Percentiles rank a stretch among this genome's conserved stretches.
Evolutionary conservation across 1,284 basidiomycete species (phyloP).

Genomic region (Hortiboletus rubellus): DNA sequence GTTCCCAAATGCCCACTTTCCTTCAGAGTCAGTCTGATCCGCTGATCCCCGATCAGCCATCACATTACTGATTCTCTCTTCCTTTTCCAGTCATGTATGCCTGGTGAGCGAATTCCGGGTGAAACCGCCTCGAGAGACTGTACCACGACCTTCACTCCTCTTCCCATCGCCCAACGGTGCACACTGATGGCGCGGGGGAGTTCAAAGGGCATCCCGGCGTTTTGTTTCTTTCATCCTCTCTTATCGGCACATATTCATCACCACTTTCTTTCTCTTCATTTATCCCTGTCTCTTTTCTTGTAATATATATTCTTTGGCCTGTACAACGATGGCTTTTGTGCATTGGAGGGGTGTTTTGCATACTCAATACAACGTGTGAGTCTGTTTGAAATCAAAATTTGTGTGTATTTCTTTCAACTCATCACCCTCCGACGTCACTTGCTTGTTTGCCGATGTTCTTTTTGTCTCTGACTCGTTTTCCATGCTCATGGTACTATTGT

Average conservation of each 20-base stretch:
- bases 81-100: conserved; percentile 56
- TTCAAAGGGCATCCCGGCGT: conserved; percentile 3
- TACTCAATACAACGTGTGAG: conserved; percentile 21
- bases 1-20: conserved; percentile 96
- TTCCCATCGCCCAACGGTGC: conserved; percentile 25
- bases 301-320: conserved; percentile 32
- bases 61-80: conserved; percentile 6
- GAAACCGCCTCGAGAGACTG: conserved; percentile 58
- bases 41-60: conserved; percentile 7
- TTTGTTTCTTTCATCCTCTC: background rate
- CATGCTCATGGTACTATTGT: background rate
- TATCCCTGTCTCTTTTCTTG: conserved; percentile 32
- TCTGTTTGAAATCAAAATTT: conserved; percentile 18
- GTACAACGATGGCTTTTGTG: conserved; percentile 27
- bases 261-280: conserved; percentile 25
- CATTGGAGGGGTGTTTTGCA: conserved; percentile 24
- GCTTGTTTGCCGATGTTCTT: background rate
- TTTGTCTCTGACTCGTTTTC: background rate
- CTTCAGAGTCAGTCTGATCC: conserved; percentile 77
- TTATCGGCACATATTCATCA: conserved; percentile 9
- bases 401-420: conserved; percentile 14
- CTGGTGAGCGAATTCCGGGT: conserved; percentile 73
- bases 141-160: conserved; percentile 37
- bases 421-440: background rate
- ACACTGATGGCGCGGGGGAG: conserved; percentile 11